These are phyloP conservation scores for Yamadazyma sp. DNA, from an alignment of 1,139 yeast genomes.

Conservation along the genomic window DNA sequence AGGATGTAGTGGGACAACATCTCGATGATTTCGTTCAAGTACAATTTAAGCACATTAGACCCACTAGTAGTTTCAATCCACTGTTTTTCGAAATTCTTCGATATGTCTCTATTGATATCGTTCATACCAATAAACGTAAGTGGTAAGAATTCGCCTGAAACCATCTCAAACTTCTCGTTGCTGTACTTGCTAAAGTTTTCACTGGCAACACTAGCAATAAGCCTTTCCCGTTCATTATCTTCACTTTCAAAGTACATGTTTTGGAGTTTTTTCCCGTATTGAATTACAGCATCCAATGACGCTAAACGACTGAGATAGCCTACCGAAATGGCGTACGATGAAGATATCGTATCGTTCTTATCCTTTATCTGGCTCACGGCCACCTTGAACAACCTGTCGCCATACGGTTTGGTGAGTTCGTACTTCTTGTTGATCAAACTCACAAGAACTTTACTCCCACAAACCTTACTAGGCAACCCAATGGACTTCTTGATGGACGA, in stretches of 20 bases:
- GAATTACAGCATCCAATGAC: slow-evolving; percentile 50
- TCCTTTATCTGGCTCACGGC: slow-evolving; percentile 65
- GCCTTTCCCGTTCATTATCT: slow-evolving; percentile 43
- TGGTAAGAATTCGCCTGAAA: slow-evolving; percentile 71
- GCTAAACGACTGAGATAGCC: slow-evolving; percentile 77
- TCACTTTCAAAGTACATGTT: slow-evolving; percentile 64
- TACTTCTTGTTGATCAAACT: slow-evolving; percentile 59
- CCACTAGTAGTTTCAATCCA: slow-evolving; percentile 85
- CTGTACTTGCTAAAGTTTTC: slow-evolving; percentile 72
- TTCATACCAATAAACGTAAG: slow-evolving; percentile 76
- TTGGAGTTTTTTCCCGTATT: slow-evolving; percentile 53
- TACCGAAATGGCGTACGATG: slow-evolving; percentile 76
- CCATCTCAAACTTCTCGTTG: slow-evolving; percentile 66
- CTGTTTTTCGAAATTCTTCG: slow-evolving; percentile 54
- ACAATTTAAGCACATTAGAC: slow-evolving; percentile 66
- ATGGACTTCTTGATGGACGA: slow-evolving; percentile 64
- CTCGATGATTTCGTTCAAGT: slow-evolving; percentile 66
- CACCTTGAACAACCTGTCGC: slow-evolving; percentile 59
- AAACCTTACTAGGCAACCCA: slow-evolving; percentile 90
- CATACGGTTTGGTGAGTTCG: slow-evolving; percentile 56
- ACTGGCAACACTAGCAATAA: slow-evolving; percentile 61
- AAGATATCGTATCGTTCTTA: slow-evolving; percentile 68
- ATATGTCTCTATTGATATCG: slow-evolving; percentile 53
- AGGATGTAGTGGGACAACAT: slow-evolving; percentile 51
- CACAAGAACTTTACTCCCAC: slow-evolving; percentile 77